Base-by-base conservation (phyloP, 192 early-diverging fungal species). In the Entrophospora sp. region DNA sequence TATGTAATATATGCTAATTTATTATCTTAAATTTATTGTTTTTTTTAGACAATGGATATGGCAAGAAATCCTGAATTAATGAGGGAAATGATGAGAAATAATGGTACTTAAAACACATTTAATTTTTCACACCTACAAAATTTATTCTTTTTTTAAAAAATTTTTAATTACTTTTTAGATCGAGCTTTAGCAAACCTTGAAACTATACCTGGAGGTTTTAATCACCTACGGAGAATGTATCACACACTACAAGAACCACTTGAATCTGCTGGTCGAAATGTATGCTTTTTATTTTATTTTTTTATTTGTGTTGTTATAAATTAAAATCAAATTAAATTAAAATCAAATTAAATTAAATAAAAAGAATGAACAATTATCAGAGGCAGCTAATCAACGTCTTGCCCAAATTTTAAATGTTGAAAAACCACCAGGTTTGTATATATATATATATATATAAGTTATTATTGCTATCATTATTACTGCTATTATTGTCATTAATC, bases 171-270 rank as follows among this genome's bases (percentile, higher is more conserved):
- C 13, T 59, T 4, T 44, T 28, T 31, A 64, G 62, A 85, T 57
- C 71, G 84, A 37, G 84, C 84, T 14, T 65, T 85, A n/a, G 80
- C 81, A 8, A 83, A 85, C 44, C 68, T 85, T 66, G 84, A 85
- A 63, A 80, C 81, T 53, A 74, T 85, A 45, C 84, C 84, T 12
- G 84, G 84, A 28, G 84, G 84, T 43, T 85, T 85, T 57, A 83
- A 85, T 58, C 82, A 83, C 71, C 71, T 85, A 31, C 75, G 79
- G 35, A 58, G 81, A 16, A 75, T 85, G 76, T 82, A 84, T 62
- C 75, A 73, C 40, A 77, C 73, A 30, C 46, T 85, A 30, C 80
- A 85, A 67, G 77, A 78, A 42, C 81, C 82, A 34, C 71, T 82
- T 64, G 84, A 80, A 13, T 78, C 84, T 8, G 77, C 84, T 4